Base-by-base conservation (phyloP, 306 rosid species). In the Ziziphus jujuba region DNA sequence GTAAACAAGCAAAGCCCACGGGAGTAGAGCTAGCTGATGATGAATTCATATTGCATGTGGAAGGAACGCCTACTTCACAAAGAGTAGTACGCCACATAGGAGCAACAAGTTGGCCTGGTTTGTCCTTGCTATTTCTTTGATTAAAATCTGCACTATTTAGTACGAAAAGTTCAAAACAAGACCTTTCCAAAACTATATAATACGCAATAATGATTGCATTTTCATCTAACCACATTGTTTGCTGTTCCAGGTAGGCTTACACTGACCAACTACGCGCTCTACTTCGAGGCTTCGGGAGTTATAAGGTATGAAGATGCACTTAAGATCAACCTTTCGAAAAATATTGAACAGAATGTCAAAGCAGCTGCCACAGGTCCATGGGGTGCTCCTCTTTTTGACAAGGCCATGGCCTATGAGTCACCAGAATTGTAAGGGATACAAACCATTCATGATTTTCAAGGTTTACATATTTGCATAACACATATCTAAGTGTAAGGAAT, bases 311-410 rank as follows among this genome's bases (percentile, higher is more conserved):
- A 87, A 38, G 86, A 88, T 74, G 97, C 99, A 31, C 20, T 95
- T 47, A 91, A 87, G 79, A 87, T 95, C 38, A 91, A 90, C 77
- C 89, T 90, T 52, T 84, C 81, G 12, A 72, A 71, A 79, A 73
- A 87, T 59, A 59, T 43, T 4, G 81, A 74, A 55, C 91, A 87
- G 68, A 82, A 70, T 43, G 85, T 95, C 78, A 83, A 76, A 63
- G 78, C 95, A 53, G 72, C 61, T 56, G 82, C 96, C 19, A 95
- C 97, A 8, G 99, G 96, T 33, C 99, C 99, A 6, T 95, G 97
- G 97, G 99, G 97, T 61, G 97, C 97, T 52, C 97, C 91, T 38
- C 83, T 95, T 63, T 95, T 78, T 63, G 96, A 95, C 89, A 95
- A 84, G 87, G 99, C 96, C 59, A 79, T 95, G 16, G 69, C 80